phyloP scores from a whole-genome alignment of 2,329 filamentous ascomycete genomes.

The Harringtonia lauricola region DNA sequence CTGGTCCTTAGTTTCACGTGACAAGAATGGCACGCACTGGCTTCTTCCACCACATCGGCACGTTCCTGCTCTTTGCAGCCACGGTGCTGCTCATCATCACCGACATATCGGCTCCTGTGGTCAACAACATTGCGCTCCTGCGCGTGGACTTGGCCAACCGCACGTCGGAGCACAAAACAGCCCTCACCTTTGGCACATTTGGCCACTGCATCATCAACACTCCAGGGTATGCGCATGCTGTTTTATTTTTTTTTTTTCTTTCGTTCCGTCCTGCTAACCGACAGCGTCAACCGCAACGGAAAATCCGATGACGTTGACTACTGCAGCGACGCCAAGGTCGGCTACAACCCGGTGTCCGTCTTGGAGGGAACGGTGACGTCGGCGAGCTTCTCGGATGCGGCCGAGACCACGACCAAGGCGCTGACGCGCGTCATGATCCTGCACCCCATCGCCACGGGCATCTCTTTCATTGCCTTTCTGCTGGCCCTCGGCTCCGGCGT shows the following conservation, averaged over 20 bases:
- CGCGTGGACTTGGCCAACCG: conserved; percentile 34
- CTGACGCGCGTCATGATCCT: conserved; percentile 51
- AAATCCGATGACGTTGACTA: conserved; percentile 24
- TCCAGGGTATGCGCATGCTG: background rate
- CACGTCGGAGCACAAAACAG: conserved; percentile 18
- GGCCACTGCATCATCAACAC: conserved; percentile 37
- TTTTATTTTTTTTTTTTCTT: background rate
- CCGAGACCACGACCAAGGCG: conserved; percentile 24
- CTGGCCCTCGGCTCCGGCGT: conserved; percentile 40
- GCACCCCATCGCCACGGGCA: conserved; percentile 46
- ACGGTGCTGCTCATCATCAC: conserved; percentile 46
- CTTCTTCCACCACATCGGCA: conserved; percentile 45
- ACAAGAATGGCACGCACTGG: conserved; percentile 34
- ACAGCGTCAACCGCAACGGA: conserved; percentile 13
- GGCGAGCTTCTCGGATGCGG: background rate
- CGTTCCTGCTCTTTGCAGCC: conserved; percentile 43
- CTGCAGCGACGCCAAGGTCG: conserved; percentile 38
- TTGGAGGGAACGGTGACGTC: conserved; percentile 19
- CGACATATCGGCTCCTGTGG: conserved; percentile 47
- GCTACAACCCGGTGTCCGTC: conserved; percentile 42
- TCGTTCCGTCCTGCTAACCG: background rate
- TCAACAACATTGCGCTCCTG: conserved; percentile 42
- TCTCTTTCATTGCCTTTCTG: conserved; percentile 48
- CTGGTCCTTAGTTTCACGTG: too few relatives aligned
- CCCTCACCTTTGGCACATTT: conserved; percentile 47